Evolutionary conservation across 805 yeast genomes (phyloP).

Genomic region (Priceomyces melissophilus): DNA sequence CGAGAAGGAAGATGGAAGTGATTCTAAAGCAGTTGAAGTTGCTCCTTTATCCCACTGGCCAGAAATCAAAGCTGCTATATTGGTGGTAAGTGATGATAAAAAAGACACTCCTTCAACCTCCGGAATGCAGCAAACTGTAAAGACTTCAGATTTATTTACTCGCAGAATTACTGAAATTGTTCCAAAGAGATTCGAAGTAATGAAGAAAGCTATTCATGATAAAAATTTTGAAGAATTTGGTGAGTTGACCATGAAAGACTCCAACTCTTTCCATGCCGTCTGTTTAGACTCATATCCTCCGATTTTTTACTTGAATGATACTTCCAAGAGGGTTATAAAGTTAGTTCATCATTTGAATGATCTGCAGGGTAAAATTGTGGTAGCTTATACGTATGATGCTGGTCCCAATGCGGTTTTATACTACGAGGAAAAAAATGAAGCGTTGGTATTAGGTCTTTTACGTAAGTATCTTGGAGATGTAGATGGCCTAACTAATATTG

Average conservation of each 20-base stretch:
- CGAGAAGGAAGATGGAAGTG: slow-evolving; percentile 64
- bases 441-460: slow-evolving; percentile 67
- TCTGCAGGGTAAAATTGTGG: slow-evolving; percentile 62
- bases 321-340: slow-evolving; percentile 78
- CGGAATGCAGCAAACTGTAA: slow-evolving; percentile 95
- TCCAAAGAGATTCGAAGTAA: slow-evolving; percentile 77
- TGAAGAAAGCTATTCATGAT: slow-evolving; percentile 72
- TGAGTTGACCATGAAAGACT: slow-evolving; percentile 90
- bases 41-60: slow-evolving; percentile 91
- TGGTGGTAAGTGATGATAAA: slow-evolving; percentile 89
- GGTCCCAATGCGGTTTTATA: slow-evolving; percentile 98
- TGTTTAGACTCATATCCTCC: slow-evolving; percentile 96
- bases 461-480: slow-evolving; percentile 56
- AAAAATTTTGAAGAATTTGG: slow-evolving; percentile 81
- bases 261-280: slow-evolving; percentile 97
- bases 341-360: slow-evolving; percentile 76
- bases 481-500: slow-evolving; percentile 61
- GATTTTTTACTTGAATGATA: slow-evolving; percentile 88
- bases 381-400: slow-evolving; percentile 97
- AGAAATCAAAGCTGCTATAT: slow-evolving; percentile 81
- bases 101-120: slow-evolving; percentile 93
- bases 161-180: slow-evolving; percentile 79
- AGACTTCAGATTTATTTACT: slow-evolving; percentile 81
- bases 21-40: slow-evolving; percentile 90
- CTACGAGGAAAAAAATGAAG: slow-evolving; percentile 74